These are phyloP conservation scores for Colletotrichum gigasporum DNA, from an alignment of 2,329 filamentous ascomycete genomes.

Conservation along the genomic window DNA sequence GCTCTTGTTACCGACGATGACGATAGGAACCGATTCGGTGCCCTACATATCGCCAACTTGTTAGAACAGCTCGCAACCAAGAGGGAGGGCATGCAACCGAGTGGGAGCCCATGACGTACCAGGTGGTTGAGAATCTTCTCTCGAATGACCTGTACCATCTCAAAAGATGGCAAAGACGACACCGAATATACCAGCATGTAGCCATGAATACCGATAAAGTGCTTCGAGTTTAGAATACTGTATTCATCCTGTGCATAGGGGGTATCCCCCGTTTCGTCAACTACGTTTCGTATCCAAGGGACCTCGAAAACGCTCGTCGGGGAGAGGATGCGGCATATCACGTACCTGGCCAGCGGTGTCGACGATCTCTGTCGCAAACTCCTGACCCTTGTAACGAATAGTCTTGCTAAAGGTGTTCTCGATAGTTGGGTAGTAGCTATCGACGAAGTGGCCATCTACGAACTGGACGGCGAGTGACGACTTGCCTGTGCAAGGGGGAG, in stretches of 20 bases:
- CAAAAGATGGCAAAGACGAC: constrained; percentile 90
- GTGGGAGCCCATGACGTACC: constrained; percentile 62
- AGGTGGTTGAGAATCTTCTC: constrained; percentile 98
- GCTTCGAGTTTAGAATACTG: constrained; percentile 97
- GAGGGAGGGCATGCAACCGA: no score
- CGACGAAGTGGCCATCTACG: constrained; percentile 97
- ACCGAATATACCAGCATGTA: constrained; percentile 99
- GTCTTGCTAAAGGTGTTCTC: constrained; percentile 99
- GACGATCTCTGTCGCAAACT: constrained; percentile 96
- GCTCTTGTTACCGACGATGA: constrained; percentile 97
- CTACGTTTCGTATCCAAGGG: not conserved
- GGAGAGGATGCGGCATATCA: not conserved
- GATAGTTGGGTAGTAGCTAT: constrained; percentile 98
- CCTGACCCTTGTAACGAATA: constrained; percentile 91
- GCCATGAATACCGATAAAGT: constrained; percentile 98
- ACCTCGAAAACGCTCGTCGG: not conserved
- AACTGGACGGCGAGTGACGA: constrained; percentile 97
- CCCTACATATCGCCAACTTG: constrained; percentile 65
- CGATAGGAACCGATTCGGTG: constrained; percentile 89
- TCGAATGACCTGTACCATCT: constrained; percentile 95
- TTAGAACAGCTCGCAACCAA: constrained; percentile 8
- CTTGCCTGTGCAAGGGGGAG: constrained; percentile 72
- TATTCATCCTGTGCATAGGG: constrained; percentile 91
- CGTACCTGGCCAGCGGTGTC: constrained; percentile 93
- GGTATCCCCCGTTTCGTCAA: constrained; percentile 31